Conservation (phyloP, 305 asterid genomes). For the Fraxinus dipetala region DNA sequence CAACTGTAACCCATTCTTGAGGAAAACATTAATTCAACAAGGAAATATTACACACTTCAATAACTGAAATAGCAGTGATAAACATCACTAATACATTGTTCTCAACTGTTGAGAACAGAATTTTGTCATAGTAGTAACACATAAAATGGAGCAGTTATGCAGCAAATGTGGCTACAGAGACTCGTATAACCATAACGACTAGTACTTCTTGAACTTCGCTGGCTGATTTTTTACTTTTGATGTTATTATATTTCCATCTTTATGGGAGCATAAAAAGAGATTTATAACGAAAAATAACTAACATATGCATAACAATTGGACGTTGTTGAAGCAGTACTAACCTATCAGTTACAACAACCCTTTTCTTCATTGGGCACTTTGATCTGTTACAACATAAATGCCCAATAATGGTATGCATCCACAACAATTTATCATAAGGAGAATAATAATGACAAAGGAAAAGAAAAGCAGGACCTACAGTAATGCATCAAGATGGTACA, state of each 20-base stretch:
- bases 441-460: conserved; percentile 6
- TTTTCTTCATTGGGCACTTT: conserved; percentile 80
- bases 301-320: conserved; percentile 20
- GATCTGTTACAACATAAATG: conserved; percentile 56
- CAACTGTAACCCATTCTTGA: background rate
- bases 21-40: background rate
- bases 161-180: background rate
- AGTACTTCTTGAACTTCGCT: background rate
- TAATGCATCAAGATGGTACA: conserved; percentile 74
- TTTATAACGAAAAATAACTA: background rate
- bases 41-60: background rate
- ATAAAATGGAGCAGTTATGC: background rate
- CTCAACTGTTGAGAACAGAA: background rate
- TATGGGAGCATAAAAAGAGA: conserved; percentile 1
- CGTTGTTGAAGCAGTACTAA: conserved; percentile 31
- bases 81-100: background rate
- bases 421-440: conserved; percentile 8
- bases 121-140: background rate
- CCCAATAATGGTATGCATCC: conserved; percentile 16
- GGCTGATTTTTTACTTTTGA: background rate
- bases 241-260: background rate
- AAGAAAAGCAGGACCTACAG: conserved; percentile 50
- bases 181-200: background rate
- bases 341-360: conserved; percentile 92
- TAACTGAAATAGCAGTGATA: background rate